These are phyloP conservation scores for Flaveria linearis DNA, from an alignment of 129 eudicot species.

Conservation along the genomic window DNA sequence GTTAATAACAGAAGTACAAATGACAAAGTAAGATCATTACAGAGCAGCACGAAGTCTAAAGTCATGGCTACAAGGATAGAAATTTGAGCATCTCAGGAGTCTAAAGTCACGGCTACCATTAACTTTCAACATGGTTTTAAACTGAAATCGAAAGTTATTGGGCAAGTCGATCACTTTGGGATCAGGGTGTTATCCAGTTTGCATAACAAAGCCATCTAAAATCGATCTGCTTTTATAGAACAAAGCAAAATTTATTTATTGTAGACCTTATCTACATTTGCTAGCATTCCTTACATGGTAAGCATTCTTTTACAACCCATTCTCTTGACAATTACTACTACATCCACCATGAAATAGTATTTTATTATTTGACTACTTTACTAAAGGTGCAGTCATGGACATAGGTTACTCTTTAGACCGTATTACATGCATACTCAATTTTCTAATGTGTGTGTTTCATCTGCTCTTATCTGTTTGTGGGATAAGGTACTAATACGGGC, in stretches of 20 bases:
- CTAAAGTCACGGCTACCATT: background rate
- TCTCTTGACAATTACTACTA: background rate
- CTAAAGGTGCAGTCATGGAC: background rate
- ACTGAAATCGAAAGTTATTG: background rate
- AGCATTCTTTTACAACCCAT: background rate
- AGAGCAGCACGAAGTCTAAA: background rate
- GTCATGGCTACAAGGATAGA: background rate
- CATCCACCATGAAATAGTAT: background rate
- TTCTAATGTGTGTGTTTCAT: background rate
- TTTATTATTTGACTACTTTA: background rate
- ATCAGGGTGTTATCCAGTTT: background rate
- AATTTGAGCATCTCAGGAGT: background rate
- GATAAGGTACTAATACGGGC: background rate
- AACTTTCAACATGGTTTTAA: background rate
- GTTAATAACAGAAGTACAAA: background rate
- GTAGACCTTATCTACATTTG: background rate
- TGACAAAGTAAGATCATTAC: background rate
- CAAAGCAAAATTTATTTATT: background rate
- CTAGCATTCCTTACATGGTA: background rate
- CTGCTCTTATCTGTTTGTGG: background rate
- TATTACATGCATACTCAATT: background rate
- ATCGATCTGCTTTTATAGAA: background rate
- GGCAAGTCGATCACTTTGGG: slow-evolving; percentile 1
- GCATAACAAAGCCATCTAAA: background rate
- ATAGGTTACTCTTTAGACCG: background rate